Base-by-base conservation (phyloP, 768 basidiomycete species). In the Pulveroboletus sp. region DNA sequence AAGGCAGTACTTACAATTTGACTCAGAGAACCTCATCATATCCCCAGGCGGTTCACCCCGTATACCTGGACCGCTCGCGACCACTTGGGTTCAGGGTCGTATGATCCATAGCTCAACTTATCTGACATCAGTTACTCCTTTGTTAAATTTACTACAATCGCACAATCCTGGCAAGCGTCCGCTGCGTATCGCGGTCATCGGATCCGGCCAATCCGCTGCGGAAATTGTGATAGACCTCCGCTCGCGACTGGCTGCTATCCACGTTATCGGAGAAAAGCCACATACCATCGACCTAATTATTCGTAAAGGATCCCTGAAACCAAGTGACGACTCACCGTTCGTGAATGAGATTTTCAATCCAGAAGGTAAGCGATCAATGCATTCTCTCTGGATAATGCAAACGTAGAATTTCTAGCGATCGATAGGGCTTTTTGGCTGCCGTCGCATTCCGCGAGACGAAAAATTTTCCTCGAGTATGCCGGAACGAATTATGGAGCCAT, bases 281-380 rank as follows among this genome's bases (percentile, higher is more conserved):
- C 77, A 79, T 49, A 62, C 67, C 40, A 55, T 80, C 38, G 73
- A 80, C 43, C 72, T 80, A 60, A 70, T 81, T 47, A 72, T 81
- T 51, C 75, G 77, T 14, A 72, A 74, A 55, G 77, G 76, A 13
- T 71, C 73, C 0, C 57, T 80, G 38, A 77, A 74, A 46, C 76
- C 76, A 8, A 76, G 76, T 39, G 79, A 81, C 48, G 76, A 77
- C 48, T 73, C 75, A 1, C 75, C 75, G 1, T 81, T 79, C 52
- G 69, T 74, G 36, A 80, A 81, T 60, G 77, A 78, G 52, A 74
- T 79, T 6, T 81, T 80, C 52, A 76, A 79, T 55, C 78, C 79
- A 21, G 69, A 62, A 14, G 57, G 75, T 75, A 54, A 49, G 74
- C 63, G 12, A 24, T 25, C 43, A 29, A 19, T 2, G 34, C 4